Conservation (phyloP, 148 eudicot genomes). For the Heliamphora exappendiculata region DNA sequence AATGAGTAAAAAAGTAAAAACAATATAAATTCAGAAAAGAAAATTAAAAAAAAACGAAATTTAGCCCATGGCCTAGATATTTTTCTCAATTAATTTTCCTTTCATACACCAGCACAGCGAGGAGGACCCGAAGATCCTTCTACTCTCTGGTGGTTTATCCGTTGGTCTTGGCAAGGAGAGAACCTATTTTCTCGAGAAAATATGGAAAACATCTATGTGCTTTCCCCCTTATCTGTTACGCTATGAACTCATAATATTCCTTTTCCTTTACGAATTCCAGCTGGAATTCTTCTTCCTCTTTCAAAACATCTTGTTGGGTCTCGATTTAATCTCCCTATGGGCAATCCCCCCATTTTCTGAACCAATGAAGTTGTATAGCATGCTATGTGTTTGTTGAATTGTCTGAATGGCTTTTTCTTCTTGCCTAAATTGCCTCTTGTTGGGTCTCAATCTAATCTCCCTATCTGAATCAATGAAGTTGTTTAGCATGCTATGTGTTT, state of each 20-base stretch:
- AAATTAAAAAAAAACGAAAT: too few relatives aligned
- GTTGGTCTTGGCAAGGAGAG: neutral
- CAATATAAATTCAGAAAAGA: too few relatives aligned
- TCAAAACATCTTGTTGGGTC: neutral
- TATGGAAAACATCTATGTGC: too few relatives aligned
- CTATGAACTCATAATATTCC: neutral
- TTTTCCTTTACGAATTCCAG: neutral
- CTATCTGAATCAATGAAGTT: neutral
- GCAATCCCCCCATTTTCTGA: too few relatives aligned
- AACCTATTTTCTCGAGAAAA: neutral
- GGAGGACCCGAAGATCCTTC: neutral
- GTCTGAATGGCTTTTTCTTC: conserved; percentile 48
- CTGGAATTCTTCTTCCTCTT: neutral
- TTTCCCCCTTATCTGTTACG: neutral
- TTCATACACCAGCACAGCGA: neutral
- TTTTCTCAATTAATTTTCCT: too few relatives aligned
- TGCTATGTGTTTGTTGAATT: conserved; percentile 40
- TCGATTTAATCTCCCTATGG: neutral
- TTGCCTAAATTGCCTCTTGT: conserved; percentile 29
- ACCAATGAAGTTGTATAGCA: neutral
- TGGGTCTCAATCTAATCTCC: neutral
- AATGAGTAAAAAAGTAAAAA: too few relatives aligned
- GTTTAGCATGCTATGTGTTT: conserved; percentile 27
- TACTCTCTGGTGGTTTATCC: neutral
- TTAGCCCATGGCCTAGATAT: too few relatives aligned